phyloP scores from a whole-genome alignment of 805 yeast genomes.

The Isabelozyma gotoi region DNA sequence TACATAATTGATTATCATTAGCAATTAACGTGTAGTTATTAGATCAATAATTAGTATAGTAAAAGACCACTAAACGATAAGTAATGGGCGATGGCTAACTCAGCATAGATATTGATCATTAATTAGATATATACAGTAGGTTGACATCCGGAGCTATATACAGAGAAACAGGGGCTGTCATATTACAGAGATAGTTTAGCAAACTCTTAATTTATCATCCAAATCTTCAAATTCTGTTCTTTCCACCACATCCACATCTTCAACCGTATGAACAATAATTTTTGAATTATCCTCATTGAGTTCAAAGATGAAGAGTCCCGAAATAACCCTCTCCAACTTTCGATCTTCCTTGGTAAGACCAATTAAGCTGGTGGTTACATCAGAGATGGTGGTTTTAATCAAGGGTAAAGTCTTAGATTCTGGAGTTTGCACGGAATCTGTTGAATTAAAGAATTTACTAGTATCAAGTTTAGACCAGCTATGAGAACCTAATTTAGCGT shows the following conservation, averaged over 20 bases:
- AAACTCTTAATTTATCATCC: constrained; percentile 25
- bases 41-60: too few relatives aligned
- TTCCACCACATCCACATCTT: constrained; percentile 61
- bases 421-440: background rate
- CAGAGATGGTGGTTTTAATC: constrained; percentile 22
- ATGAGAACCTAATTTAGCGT: constrained; percentile 40
- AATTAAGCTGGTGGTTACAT: constrained; percentile 30
- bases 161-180: background rate
- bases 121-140: background rate
- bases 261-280: constrained; percentile 64
- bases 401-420: constrained; percentile 12
- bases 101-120: too few relatives aligned
- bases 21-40: too few relatives aligned
- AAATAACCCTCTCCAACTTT: constrained; percentile 39
- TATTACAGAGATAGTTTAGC: constrained; percentile 17
- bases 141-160: constrained; percentile 5
- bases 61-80: too few relatives aligned
- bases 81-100: too few relatives aligned
- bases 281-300: constrained; percentile 53
- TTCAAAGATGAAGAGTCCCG: constrained; percentile 68
- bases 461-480: constrained; percentile 39
- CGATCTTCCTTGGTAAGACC: constrained; percentile 28
- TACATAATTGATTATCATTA: background rate
- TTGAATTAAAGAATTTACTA: constrained; percentile 10
- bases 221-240: constrained; percentile 26